Base-by-base conservation (phyloP, 2,329 filamentous ascomycete species). In the Sclerotinia minor region DNA sequence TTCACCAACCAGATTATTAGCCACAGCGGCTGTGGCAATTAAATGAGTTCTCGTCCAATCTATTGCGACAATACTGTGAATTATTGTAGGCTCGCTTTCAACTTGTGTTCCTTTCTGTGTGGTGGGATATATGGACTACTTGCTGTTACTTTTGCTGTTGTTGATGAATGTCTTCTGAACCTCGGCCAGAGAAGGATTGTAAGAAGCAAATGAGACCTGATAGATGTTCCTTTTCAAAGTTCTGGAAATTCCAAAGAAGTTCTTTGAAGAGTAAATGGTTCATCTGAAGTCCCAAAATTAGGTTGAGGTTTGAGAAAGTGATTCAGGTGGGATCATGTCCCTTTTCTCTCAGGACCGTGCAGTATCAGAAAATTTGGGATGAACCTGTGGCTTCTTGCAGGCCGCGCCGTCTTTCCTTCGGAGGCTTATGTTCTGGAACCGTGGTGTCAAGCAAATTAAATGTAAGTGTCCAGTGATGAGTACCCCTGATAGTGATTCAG, bases 371-470 rank as follows among this genome's bases (percentile, higher is more conserved):
- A 72, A 72, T 76, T 76, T 75, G 72, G 75, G 71, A 77, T 73
- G 74, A 78, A 78, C 77, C 74, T 77, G 72, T 78, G 64, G 75
- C 75, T 76, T 73, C 70, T 67, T 74, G 74, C 73, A 74, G 59
- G 74, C 64, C 70, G 69, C 69, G 69, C 71, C 67, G 70, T 69
- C 72, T 70, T 64, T 71, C 67, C 73, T 70, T 71, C 63, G 67
- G 68, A 72, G 68, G 61, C 58, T 54, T 67, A 68, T 73, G 69
- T 73, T 75, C 73, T 75, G 73, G 75, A 74, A 74, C 71, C 67
- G 70, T 68, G 71, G 72, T 67, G 65, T 67, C 68, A 65, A 69
- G 69, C 70, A 72, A 69, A 50, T 72, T 68, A 70, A 69, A 70
- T 76, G 72, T 71, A 65, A 71, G 70, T 65, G 71, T 71, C 73